Base-by-base conservation (phyloP, 305 asterid species). In the Andrographis paniculata region DNA sequence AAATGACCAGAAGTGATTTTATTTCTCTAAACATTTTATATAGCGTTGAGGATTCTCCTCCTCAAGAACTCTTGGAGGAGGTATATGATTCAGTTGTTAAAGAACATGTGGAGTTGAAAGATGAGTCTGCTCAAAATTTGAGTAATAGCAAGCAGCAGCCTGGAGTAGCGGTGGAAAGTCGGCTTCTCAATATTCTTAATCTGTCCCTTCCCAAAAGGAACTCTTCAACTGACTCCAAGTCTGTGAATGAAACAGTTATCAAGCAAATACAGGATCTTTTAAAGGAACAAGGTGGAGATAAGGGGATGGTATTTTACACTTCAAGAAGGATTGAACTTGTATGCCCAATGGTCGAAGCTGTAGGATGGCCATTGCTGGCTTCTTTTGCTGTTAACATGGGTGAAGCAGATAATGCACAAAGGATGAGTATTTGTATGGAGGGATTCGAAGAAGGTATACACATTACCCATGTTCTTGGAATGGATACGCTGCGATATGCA, bases 281-380 rank as follows among this genome's bases (percentile, higher is more conserved):
- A 46, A 76, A 82, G 73, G 80, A 75, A 30, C 94, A 84, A 64
- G 76, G 75, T 52, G 77, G 75, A 33, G 79, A 78, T 59, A 64
- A 71, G 53, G 93, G 94, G 35, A 75, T 76, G 50, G 12, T 33
- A 33, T 92, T 87, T 68, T 82, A 79, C 73, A 80, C 87, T 61
- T 80, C 99, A 13, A 74, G 72, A 37, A 77, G 76, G 73, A 75
- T 75, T 64, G 96, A 92, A 64, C 87, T 87, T 60, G 76, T 84
- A 55, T 66, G 87, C 17, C 97, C 94, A 33, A 84, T 92, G 95
- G 85, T 84, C 20, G 99, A 92, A 76, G 79, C 79, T 68, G 80
- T 87, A 36, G 99, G 97, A 40, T 92, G 99, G 99, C 94, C 99
- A 45, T 68, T 92, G 61, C 95, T 92, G 62, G 99, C 99, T 63